phyloP scores from a whole-genome alignment of 2,329 filamentous ascomycete species.

The Aspergillus fijiensis region DNA sequence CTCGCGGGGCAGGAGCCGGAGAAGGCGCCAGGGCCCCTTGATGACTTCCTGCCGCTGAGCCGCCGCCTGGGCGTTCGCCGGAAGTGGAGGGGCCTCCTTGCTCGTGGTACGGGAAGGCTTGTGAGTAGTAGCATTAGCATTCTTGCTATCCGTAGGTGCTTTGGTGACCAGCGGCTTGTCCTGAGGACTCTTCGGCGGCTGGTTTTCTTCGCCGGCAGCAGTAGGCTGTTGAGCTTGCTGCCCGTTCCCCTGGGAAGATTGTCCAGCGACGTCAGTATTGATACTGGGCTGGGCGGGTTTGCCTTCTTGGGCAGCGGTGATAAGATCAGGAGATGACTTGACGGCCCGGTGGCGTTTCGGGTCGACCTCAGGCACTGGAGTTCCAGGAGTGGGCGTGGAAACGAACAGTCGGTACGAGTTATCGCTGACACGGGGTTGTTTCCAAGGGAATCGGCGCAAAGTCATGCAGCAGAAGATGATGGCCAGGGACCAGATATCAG shows the following conservation, averaged over 20 bases:
- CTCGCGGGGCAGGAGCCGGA: constrained; percentile 84
- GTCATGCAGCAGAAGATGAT: constrained; percentile 99
- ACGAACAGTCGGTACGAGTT: constrained; percentile 95
- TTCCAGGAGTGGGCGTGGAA: constrained; percentile 74
- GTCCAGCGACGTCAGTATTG: constrained; percentile 14
- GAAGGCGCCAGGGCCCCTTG: constrained; percentile 85
- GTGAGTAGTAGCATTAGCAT: constrained; percentile 16
- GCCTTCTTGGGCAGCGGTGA: constrained; percentile 27
- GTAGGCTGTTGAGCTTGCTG: constrained; percentile 19
- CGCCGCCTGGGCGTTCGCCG: constrained; percentile 26
- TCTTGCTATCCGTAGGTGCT: constrained; percentile 17
- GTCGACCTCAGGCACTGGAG: constrained; percentile 44
- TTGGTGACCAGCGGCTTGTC: constrained; percentile 27
- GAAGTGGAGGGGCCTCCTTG: constrained; percentile 41
- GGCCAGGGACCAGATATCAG: constrained; percentile 96
- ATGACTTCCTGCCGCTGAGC: constrained; percentile 67
- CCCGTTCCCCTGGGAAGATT: constrained; percentile 14
- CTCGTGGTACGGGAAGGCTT: constrained; percentile 38
- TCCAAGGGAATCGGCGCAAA: constrained; percentile 92
- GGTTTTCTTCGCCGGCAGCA: constrained; percentile 27
- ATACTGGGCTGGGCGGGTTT: constrained; percentile 21
- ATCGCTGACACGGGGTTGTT: constrained; percentile 84
- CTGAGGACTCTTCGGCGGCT: constrained; percentile 25
- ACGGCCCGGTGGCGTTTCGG: constrained; percentile 34
- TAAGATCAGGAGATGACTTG: constrained; percentile 39